phyloP scores from a whole-genome alignment of 2,329 filamentous ascomycete species.

The Elsinoe necatrix region DNA sequence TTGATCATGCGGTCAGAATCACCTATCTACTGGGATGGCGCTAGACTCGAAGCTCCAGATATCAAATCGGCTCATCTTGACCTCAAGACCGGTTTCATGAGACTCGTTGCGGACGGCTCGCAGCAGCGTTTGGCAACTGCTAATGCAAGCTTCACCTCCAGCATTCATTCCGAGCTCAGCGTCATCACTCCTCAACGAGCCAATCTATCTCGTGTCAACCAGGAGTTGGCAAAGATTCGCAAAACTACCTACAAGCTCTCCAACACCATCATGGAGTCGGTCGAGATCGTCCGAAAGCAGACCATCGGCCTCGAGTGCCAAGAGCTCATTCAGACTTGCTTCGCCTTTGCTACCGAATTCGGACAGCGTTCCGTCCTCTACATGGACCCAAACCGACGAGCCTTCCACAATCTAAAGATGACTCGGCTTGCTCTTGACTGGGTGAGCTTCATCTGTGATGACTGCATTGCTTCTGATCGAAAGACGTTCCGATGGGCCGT shows the following conservation, averaged over 20 bases:
- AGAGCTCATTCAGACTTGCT: slow-evolving; percentile 94
- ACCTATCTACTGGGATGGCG: slow-evolving; percentile 71
- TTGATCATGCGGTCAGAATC: slow-evolving; percentile 77
- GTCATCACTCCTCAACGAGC: slow-evolving; percentile 86
- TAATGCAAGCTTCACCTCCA: slow-evolving; percentile 69
- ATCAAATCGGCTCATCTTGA: slow-evolving; percentile 74
- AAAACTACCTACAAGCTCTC: slow-evolving; percentile 93
- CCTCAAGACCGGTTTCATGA: slow-evolving; percentile 75
- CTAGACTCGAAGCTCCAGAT: slow-evolving; percentile 55
- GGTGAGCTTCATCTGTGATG: slow-evolving; percentile 96
- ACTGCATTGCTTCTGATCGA: slow-evolving; percentile 86
- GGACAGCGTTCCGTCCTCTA: slow-evolving; percentile 88
- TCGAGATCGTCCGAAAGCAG: slow-evolving; percentile 83
- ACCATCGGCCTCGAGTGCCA: slow-evolving; percentile 78
- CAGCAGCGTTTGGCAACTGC: slow-evolving; percentile 69
- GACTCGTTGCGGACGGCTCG: slow-evolving; percentile 81
- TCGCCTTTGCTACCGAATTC: slow-evolving; percentile 97
- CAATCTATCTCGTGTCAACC: slow-evolving; percentile 85
- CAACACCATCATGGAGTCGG: slow-evolving; percentile 97
- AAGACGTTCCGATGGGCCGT: slow-evolving; percentile 98
- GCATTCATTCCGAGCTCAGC: slow-evolving; percentile 75
- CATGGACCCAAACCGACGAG: slow-evolving; percentile 89
- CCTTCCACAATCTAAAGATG: slow-evolving; percentile 95
- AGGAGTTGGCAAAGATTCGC: slow-evolving; percentile 85
- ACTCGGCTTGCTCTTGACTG: slow-evolving; percentile 90